Evolutionary conservation across 1,284 basidiomycete genomes (phyloP), one percentile per base, ranked within the genome.

Genomic region (Porogramme epimiltina): DNA sequence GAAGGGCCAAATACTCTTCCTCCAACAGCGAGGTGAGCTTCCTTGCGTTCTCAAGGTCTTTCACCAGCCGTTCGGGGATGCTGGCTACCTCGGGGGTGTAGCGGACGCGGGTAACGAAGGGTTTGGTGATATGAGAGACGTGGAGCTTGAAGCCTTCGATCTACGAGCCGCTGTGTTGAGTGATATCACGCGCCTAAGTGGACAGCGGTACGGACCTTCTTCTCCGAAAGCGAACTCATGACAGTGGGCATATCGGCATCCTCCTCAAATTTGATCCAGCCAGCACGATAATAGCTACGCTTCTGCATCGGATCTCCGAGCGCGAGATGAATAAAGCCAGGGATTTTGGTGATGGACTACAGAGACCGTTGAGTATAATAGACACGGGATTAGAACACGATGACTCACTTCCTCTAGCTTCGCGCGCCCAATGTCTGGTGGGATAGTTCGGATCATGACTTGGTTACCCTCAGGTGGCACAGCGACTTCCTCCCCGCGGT

Each of bases 71-170:
- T 24, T 90, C 86, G 10, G 91, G 85, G 47, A 80, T 81, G 66
- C 85, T 91, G 16, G 91, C 85, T 22, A 89, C 80, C 60, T 93
- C 85, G 18, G 94, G 93, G 3, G 93, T 82, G 58, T 84, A 84
- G 38, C 92, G 86, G 52, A 91, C 74, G 55, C 87, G 81, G 58
- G 87, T 88, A 47, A 84, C 80, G 68, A 93, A 90, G 15, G 93
- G 86, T 49, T 86, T 85, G 26, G 81, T 79, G 64, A 88, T 93
- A 67, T 93, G 87, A 19, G 84, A 85, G 63, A 96, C 89, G 69
- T 96, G 93, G 47, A 96, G 75, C 61, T 93, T 95, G 75, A 96
- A 95, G 48, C 88, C 89, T 69, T 95, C 93, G 65, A 97, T 91
- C 94, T 96, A 59, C 19, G 51, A n/a, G 23, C 2, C 45, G 24